Conservation (phyloP, 1,284 basidiomycete species). For the Fomitiporia mediterranea region DNA sequence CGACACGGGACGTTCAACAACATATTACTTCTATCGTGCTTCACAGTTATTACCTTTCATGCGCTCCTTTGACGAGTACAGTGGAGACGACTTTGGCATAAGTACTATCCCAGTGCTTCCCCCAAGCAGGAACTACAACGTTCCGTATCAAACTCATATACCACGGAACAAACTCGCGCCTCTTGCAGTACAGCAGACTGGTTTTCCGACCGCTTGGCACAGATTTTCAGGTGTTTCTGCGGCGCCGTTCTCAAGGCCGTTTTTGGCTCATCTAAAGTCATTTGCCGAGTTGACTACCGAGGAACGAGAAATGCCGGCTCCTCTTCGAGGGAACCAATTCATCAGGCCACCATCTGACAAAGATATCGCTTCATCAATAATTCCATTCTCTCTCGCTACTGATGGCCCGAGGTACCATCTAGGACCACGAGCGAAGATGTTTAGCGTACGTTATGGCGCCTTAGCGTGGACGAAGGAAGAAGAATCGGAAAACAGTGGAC, state of each 20-base stretch:
- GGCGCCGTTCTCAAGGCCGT: neutral
- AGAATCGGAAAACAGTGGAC: no score
- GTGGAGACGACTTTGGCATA: no score
- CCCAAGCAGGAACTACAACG: neutral
- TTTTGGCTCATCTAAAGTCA: no score
- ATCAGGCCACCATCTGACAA: no score
- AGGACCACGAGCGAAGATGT: neutral
- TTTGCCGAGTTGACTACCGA: no score
- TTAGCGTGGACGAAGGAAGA: neutral
- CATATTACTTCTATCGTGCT: neutral
- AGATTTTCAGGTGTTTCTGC: neutral
- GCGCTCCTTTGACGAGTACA: neutral
- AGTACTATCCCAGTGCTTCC: neutral
- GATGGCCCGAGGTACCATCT: no score
- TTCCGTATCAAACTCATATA: neutral
- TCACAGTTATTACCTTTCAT: neutral
- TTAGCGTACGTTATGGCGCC: neutral
- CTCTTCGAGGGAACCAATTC: no score
- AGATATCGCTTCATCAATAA: no score
- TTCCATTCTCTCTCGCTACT: no score
- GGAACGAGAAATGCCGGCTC: no score
- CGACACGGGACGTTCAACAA: neutral
- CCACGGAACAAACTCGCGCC: neutral
- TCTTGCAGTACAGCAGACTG: neutral
- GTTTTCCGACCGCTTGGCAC: neutral